Evolutionary conservation across 805 yeast genomes (phyloP).

Genomic region (Cyberlindnera nakhonratchasimensis): DNA sequence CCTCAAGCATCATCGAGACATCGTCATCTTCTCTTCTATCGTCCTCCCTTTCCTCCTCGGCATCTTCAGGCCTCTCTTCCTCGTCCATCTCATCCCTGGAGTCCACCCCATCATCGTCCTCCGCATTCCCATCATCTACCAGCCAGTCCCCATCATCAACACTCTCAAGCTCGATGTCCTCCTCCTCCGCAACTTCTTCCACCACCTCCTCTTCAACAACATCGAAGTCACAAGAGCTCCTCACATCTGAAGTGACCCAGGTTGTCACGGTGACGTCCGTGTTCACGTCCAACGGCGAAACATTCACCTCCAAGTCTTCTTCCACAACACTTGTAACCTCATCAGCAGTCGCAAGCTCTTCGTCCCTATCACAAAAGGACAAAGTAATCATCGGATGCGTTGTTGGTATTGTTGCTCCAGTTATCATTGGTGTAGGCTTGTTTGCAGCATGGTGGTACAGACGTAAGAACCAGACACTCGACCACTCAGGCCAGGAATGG

Average conservation of each 20-base stretch:
- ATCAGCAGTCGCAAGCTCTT: slow-evolving; percentile 10
- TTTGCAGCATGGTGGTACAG: slow-evolving; percentile 20
- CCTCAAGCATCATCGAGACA: no score
- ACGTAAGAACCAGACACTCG: slow-evolving; percentile 17
- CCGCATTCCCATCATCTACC: slow-evolving; percentile 9
- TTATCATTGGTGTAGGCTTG: slow-evolving; percentile 30
- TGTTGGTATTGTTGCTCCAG: slow-evolving; percentile 68
- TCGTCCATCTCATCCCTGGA: background rate
- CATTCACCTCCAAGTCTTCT: slow-evolving; percentile 13
- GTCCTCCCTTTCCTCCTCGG: background rate
- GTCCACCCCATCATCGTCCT: slow-evolving; percentile 4
- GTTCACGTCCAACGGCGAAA: slow-evolving; percentile 17
- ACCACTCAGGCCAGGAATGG: slow-evolving; percentile 29
- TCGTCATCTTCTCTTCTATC: background rate
- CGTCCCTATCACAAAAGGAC: slow-evolving; percentile 46
- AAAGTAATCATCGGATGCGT: slow-evolving; percentile 64
- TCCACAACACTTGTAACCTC: slow-evolving; percentile 13
- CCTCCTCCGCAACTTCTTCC: slow-evolving; percentile 12
- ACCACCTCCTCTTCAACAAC: slow-evolving; percentile 8
- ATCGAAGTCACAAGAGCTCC: slow-evolving; percentile 5
- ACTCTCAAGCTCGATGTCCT: slow-evolving; percentile 10
- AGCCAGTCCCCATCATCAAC: slow-evolving; percentile 13
- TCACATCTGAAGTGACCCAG: slow-evolving; percentile 13
- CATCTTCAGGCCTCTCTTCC: background rate
- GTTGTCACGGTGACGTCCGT: slow-evolving; percentile 19